Evolutionary conservation across 2,329 filamentous ascomycete species (phyloP).

Genomic region (Calonectria fujianensis): DNA sequence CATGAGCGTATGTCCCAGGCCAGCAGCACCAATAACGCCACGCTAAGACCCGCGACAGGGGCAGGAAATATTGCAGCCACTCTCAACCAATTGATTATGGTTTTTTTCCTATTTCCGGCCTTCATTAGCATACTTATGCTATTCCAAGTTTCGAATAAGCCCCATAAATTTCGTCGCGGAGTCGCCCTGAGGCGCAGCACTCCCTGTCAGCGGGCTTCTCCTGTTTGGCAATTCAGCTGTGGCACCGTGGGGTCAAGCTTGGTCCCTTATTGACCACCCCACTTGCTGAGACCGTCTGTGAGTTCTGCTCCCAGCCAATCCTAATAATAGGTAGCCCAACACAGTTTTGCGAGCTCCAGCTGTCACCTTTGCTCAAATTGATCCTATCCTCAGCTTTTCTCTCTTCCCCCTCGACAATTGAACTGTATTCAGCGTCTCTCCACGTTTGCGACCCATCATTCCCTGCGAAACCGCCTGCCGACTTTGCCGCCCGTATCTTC

Average conservation of each 20-base stretch:
- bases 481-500: neutral
- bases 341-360: slow-evolving; percentile 14
- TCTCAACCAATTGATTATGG: neutral
- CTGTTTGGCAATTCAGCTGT: neutral
- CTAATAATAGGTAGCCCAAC: slow-evolving; percentile 41
- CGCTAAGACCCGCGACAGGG: neutral
- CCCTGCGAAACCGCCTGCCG: neutral
- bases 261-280: slow-evolving; percentile 27
- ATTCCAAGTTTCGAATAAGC: neutral
- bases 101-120: neutral
- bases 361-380: slow-evolving; percentile 26
- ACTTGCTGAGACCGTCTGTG: slow-evolving; percentile 22
- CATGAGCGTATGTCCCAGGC: neutral
- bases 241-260: slow-evolving; percentile 25
- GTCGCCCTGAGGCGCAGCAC: slow-evolving; percentile 39
- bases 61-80: no score
- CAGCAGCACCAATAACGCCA: neutral
- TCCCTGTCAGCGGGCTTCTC: slow-evolving; percentile 28
- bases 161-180: slow-evolving; percentile 7
- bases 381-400: slow-evolving; percentile 3
- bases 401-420: slow-evolving; percentile 21
- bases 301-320: slow-evolving; percentile 19
- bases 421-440: neutral
- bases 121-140: neutral
- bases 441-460: neutral